Conservation (phyloP, 345 rosid genomes). For the Firmiana major region DNA sequence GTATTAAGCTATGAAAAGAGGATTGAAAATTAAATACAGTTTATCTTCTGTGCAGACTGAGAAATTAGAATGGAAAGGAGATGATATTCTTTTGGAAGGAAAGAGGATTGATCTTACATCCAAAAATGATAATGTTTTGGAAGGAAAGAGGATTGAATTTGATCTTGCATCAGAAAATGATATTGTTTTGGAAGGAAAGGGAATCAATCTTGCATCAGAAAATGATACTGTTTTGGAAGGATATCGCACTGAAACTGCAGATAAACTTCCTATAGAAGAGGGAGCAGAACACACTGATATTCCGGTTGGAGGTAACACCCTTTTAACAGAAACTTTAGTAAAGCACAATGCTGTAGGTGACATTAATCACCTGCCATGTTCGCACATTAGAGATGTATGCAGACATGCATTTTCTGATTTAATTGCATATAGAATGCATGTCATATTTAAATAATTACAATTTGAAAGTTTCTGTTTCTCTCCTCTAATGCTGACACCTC, state of each 20-base stretch:
- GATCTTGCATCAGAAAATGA: not conserved
- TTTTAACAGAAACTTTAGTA: not conserved
- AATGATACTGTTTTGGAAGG: constrained; percentile 6
- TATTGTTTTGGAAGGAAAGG: not conserved
- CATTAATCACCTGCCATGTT: not conserved
- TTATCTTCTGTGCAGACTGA: constrained; percentile 40
- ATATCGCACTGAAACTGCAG: constrained; percentile 15
- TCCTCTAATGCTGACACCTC: not conserved
- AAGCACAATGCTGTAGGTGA: not conserved
- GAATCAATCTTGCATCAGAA: constrained; percentile 9
- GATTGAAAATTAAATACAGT: not conserved
- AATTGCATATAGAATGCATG: not conserved
- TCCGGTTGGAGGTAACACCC: constrained; percentile 48
- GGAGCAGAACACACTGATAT: constrained; percentile 31
- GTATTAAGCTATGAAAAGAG: constrained; percentile 11
- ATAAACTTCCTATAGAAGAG: constrained; percentile 26
- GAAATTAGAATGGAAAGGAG: constrained; percentile 33
- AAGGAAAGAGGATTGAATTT: not conserved
- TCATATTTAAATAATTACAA: not conserved
- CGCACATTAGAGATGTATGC: not conserved
- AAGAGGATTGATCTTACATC: constrained; percentile 17
- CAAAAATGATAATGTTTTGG: not conserved
- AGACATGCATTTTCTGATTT: not conserved
- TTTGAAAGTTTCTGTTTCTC: not conserved
- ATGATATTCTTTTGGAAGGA: constrained; percentile 13